phyloP scores from a whole-genome alignment of 2,329 filamentous ascomycete species.

The Camillea tinctor region DNA sequence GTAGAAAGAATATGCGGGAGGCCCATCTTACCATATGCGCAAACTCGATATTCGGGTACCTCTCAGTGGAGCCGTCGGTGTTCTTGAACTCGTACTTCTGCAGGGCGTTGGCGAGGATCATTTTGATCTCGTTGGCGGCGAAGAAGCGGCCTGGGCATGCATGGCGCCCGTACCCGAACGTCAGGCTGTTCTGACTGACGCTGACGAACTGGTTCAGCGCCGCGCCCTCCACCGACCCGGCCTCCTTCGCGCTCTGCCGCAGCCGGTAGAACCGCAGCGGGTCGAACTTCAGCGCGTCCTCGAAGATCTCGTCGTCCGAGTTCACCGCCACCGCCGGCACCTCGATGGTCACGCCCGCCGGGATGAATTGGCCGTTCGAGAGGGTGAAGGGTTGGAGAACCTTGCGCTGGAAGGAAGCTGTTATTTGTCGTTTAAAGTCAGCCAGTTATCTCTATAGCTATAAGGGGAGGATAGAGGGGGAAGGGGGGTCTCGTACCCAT shows the following conservation, averaged over 20 bases:
- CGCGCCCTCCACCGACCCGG: not conserved
- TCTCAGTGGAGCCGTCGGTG: not conserved
- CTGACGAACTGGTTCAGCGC: not conserved
- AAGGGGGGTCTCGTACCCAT: not conserved
- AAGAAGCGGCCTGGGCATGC: conserved; percentile 1
- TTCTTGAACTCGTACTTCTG: not conserved
- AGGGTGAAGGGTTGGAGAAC: not conserved
- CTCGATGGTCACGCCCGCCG: not conserved
- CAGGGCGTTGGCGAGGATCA: not conserved
- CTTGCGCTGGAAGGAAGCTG: not conserved
- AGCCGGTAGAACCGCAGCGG: not conserved
- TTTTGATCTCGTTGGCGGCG: not conserved
- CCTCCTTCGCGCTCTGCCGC: not conserved
- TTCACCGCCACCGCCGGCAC: not conserved
- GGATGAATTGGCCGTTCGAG: not conserved
- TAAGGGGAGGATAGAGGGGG: too few species aligned
- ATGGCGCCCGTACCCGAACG: not conserved
- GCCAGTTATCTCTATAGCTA: too few species aligned
- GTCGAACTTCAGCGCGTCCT: not conserved
- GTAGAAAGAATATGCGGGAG: too few species aligned
- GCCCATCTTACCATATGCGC: not conserved
- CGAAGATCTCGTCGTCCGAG: not conserved
- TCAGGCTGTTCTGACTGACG: not conserved
- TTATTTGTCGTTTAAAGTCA: too few species aligned
- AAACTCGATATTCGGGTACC: not conserved